These are phyloP conservation scores for Hyaloraphidium curvatum DNA, from an alignment of 192 early-diverging fungal genomes.

Conservation along the genomic window DNA sequence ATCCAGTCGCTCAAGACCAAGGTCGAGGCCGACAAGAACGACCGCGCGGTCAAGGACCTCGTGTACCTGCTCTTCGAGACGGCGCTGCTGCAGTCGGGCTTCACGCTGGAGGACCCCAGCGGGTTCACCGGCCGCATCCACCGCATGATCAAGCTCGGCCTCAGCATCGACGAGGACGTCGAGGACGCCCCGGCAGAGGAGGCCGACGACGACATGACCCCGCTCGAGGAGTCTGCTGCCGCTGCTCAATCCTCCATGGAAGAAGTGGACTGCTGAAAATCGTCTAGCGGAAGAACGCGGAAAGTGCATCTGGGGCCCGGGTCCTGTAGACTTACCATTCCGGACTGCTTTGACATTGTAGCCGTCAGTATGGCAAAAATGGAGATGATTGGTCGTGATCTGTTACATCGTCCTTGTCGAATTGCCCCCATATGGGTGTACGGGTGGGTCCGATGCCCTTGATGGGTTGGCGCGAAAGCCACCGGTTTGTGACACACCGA, in stretches of 20 bases:
- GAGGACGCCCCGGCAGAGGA: too few relatives aligned
- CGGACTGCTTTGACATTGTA: too few relatives aligned
- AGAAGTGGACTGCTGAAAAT: constrained; percentile 30
- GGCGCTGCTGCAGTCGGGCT: constrained; percentile 88
- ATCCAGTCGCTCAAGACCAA: constrained; percentile 85
- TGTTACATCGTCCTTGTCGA: too few relatives aligned
- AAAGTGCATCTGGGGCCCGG: too few relatives aligned
- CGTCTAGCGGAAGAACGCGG: too few relatives aligned
- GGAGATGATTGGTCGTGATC: too few relatives aligned
- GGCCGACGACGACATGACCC: constrained; percentile 27
- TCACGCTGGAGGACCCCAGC: constrained; percentile 88
- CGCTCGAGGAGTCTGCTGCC: constrained; percentile 38
- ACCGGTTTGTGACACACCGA: too few relatives aligned
- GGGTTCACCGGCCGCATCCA: constrained; percentile 87
- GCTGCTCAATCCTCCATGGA: constrained; percentile 34
- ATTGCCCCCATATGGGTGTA: too few relatives aligned
- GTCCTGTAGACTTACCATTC: too few relatives aligned
- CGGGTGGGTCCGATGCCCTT: too few relatives aligned
- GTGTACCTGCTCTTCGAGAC: constrained; percentile 91
- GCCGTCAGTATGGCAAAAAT: too few relatives aligned
- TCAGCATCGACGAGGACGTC: constrained; percentile 87
- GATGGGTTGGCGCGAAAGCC: too few relatives aligned
- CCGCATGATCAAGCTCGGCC: constrained; percentile 98
- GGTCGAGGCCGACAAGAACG: constrained; percentile 87
- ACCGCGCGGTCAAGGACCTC: constrained; percentile 96